These are phyloP conservation scores for Parmelia sp. DNA, from an alignment of 495 filamentous ascomycete genomes.

Conservation along the genomic window DNA sequence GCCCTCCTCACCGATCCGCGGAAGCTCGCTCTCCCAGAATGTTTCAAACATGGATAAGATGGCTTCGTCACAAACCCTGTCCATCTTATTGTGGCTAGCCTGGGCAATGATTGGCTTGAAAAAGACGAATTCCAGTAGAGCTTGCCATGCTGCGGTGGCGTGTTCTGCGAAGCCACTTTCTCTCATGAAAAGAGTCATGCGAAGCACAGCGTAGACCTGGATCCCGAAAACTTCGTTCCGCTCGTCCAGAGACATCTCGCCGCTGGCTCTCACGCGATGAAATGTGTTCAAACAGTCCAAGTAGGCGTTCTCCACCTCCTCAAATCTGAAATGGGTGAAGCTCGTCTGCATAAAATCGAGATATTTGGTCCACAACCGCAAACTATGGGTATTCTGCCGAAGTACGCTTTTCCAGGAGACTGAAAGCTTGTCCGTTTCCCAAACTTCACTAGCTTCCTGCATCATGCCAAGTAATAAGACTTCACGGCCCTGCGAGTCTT, in stretches of 20 bases:
- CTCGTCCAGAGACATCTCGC: neutral
- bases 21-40: constrained; percentile 84
- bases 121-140: constrained; percentile 66
- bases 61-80: constrained; percentile 29
- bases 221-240: constrained; percentile 36
- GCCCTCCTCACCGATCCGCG: constrained; percentile 68
- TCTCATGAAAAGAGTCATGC: constrained; percentile 63
- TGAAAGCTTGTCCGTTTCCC: constrained; percentile 59
- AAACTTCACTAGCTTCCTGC: constrained; percentile 62
- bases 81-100: constrained; percentile 12
- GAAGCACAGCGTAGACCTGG: constrained; percentile 66
- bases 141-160: constrained; percentile 77
- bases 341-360: constrained; percentile 69
- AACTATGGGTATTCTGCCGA: constrained; percentile 49
- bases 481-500: constrained; percentile 41
- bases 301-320: constrained; percentile 52
- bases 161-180: constrained; percentile 79
- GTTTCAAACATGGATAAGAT: constrained; percentile 41
- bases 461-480: constrained; percentile 60
- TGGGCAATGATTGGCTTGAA: constrained; percentile 40
- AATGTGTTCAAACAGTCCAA: constrained; percentile 49
- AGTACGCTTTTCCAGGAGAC: constrained; percentile 59
- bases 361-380: constrained; percentile 66
- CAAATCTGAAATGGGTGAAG: constrained; percentile 61
- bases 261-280: constrained; percentile 29